Evolutionary conservation across 495 filamentous ascomycete species (phyloP), one percentile per base, ranked within the genome.

Genomic region (Penicillium roqueforti): DNA sequence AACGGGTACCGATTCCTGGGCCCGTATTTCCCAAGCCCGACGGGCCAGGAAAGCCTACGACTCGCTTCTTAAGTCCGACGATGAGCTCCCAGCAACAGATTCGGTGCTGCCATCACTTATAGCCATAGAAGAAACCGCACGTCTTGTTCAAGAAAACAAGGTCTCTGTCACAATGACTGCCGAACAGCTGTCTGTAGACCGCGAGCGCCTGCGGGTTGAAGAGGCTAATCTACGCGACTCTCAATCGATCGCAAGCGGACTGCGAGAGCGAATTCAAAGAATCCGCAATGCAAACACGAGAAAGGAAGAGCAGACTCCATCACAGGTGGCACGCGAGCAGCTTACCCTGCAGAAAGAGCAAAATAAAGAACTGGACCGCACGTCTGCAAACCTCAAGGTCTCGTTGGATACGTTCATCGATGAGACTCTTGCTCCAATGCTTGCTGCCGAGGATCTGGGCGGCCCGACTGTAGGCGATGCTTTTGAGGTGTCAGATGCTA

Each of bases 381-480:
- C 83, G 43, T 85, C 82, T 0, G 70, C 69, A 3, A 74, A 68
- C 8, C 70, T 93, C 22, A 76, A 86, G 13, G 73, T 76, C 25
- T 79, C 80, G 3, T 75, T 95, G 18, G 78, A 87, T 58, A 76
- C 71, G n/a, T 95, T 96, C 52, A 82, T 92, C 16, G 80, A 87
- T 51, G 73, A 84, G 14, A 79, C 86, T 38, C 79, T 96, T 3
- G 87, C 87, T 6, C 70, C 79, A 0, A 91, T 92, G 89, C 74
- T 96, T 28, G 90, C 90, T 13, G 88, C 88, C 0, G 91, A 96
- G 71, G 87, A 89, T 60, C 76, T 90, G 9, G 91, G 91, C 5
- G 91, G 91, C 0, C 91, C 91, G 1, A 84, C 89, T 6, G 88
- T 92, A 1, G 91, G 91, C 10, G 85, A 90, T 57, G 70, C 83